Evolutionary conservation across 805 yeast genomes (phyloP).

Genomic region (Candida quercuum): DNA sequence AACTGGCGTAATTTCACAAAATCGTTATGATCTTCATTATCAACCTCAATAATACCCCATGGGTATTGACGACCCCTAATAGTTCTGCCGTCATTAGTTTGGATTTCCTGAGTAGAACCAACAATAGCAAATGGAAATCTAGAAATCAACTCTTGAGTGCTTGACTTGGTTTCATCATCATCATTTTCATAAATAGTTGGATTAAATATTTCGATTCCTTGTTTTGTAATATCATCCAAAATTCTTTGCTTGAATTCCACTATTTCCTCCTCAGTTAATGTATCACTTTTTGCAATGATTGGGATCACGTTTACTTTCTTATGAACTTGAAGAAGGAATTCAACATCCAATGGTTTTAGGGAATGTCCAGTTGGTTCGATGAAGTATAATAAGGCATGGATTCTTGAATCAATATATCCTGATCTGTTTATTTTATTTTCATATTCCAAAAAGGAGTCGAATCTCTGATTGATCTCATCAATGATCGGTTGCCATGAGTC

Average conservation of each 20-base stretch:
- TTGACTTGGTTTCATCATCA: conserved; percentile 74
- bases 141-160: conserved; percentile 60
- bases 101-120: conserved; percentile 76
- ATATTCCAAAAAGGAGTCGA: conserved; percentile 81
- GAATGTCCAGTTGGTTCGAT: conserved; percentile 97
- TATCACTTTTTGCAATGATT: conserved; percentile 90
- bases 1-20: conserved; percentile 85
- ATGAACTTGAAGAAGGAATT: conserved; percentile 81
- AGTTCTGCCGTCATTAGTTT: conserved; percentile 62
- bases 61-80: conserved; percentile 94
- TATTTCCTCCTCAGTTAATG: conserved; percentile 84
- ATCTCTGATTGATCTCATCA: conserved; percentile 81
- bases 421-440: conserved; percentile 82
- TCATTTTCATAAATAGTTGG: conserved; percentile 78
- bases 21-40: conserved; percentile 90
- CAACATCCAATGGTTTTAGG: conserved; percentile 81
- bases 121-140: conserved; percentile 90
- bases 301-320: conserved; percentile 92
- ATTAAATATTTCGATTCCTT: conserved; percentile 68
- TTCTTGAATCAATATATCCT: conserved; percentile 68
- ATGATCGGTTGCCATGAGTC: conserved; percentile 88
- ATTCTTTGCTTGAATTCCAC: conserved; percentile 70
- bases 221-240: conserved; percentile 67
- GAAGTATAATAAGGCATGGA: conserved; percentile 90
- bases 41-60: conserved; percentile 96